Percentiles rank a stretch among this genome's conserved stretches.
Evolutionary conservation across 805 yeast species (phyloP).

Genomic region (Priceomyces carsonii): DNA sequence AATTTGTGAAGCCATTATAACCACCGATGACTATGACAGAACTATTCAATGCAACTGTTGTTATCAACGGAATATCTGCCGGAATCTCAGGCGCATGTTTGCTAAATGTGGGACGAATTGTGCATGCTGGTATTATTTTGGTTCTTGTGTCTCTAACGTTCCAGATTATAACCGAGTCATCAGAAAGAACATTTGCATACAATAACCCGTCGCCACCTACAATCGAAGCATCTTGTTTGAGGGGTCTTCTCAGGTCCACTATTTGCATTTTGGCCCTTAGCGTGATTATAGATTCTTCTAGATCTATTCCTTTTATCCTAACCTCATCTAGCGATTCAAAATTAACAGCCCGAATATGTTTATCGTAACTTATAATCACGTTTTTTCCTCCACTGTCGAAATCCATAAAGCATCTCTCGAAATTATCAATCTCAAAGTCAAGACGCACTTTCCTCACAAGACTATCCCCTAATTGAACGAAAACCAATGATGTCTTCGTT

Average conservation of each 20-base stretch:
- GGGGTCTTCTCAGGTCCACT: slow-evolving; percentile 5
- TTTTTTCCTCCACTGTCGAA: slow-evolving; percentile 35
- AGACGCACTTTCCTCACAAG: slow-evolving; percentile 12
- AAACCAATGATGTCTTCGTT: slow-evolving; percentile 14
- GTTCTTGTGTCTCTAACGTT: slow-evolving; percentile 34
- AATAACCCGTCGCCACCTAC: slow-evolving; percentile 45
- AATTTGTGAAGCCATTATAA: slow-evolving; percentile 41
- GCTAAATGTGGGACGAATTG: slow-evolving; percentile 10
- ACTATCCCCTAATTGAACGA: slow-evolving; percentile 18
- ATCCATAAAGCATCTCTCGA: slow-evolving; percentile 19
- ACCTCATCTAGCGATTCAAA: slow-evolving; percentile 11
- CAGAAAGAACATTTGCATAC: slow-evolving; percentile 37
- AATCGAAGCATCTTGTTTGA: slow-evolving; percentile 18
- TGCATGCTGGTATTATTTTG: slow-evolving; percentile 13
- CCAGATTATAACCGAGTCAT: slow-evolving; percentile 43
- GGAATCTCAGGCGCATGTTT: slow-evolving; percentile 7
- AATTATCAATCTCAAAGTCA: slow-evolving; percentile 14
- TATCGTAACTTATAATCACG: slow-evolving; percentile 22
- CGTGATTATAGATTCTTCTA: slow-evolving; percentile 16
- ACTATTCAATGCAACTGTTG: slow-evolving; percentile 34
- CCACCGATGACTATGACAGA: slow-evolving; percentile 40
- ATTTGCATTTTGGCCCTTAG: slow-evolving; percentile 20
- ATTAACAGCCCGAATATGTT: slow-evolving; percentile 24
- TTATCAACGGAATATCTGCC: slow-evolving; percentile 13
- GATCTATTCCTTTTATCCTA: slow-evolving; percentile 11